Evolutionary conservation across 164 flowering plant species (phyloP).

Genomic region (Litsea cubeba): DNA sequence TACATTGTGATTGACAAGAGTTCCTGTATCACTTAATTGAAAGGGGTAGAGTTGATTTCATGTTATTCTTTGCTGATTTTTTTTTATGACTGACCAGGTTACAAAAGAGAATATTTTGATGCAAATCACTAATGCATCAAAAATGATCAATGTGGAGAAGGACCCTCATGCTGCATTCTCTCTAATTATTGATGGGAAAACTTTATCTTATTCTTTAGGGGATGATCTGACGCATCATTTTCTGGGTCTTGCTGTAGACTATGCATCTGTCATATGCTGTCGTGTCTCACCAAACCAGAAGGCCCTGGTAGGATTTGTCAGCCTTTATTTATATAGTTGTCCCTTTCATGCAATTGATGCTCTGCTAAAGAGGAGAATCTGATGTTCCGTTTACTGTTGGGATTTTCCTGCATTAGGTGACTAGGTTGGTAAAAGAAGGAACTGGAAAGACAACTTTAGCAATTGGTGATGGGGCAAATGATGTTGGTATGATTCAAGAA

Average conservation of each 20-base stretch:
- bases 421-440: slow-evolving; percentile 89
- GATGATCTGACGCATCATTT: slow-evolving; percentile 76
- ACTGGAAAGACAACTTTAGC: slow-evolving; percentile 89
- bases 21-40: slow-evolving; percentile 1
- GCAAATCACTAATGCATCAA: slow-evolving; percentile 76
- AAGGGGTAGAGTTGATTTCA: slow-evolving; percentile 7
- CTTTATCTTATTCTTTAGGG: slow-evolving; percentile 67
- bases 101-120: slow-evolving; percentile 61
- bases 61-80: slow-evolving; percentile 18
- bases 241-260: slow-evolving; percentile 69
- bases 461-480: slow-evolving; percentile 98
- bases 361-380: background rate
- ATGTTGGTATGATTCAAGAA: slow-evolving; percentile 99
- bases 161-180: slow-evolving; percentile 98
- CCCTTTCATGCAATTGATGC: background rate
- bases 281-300: slow-evolving; percentile 98
- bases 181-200: slow-evolving; percentile 88
- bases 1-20: background rate
- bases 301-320: slow-evolving; percentile 58
- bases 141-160: slow-evolving; percentile 80
- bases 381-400: background rate
- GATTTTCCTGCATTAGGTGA: slow-evolving; percentile 46
- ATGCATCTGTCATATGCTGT: slow-evolving; percentile 95
- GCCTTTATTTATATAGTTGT: background rate
- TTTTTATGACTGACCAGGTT: slow-evolving; percentile 46